A percentile compares a stretch with the other conserved stretches of the same genome.
These are phyloP conservation scores for Coemansia javaensis DNA, from an alignment of 192 early-diverging fungal species.

Conservation along the genomic window DNA sequence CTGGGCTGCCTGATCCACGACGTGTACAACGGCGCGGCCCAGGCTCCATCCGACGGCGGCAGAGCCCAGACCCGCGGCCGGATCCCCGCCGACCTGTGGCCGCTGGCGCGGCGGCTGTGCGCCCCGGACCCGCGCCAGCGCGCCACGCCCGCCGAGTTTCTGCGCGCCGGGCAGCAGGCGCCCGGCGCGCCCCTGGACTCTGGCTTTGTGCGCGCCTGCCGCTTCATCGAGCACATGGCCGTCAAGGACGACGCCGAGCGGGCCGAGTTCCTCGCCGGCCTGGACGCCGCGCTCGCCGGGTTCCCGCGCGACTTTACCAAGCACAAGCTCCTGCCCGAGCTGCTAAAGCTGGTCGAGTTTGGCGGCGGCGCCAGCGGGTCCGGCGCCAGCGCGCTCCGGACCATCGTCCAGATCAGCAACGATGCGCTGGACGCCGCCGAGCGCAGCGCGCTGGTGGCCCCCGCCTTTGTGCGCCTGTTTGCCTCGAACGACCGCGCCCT, in stretches of 20 bases:
- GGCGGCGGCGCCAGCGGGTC: constrained; percentile 55
- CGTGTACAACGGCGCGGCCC: constrained; percentile 65
- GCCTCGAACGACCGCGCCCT: constrained; percentile 80
- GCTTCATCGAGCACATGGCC: constrained; percentile 88
- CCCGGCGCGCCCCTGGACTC: constrained; percentile 71
- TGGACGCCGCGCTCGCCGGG: constrained; percentile 65
- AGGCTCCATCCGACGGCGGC: constrained; percentile 40
- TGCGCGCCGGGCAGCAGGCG: constrained; percentile 60
- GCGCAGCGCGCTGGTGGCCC: constrained; percentile 65
- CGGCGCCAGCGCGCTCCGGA: constrained; percentile 65
- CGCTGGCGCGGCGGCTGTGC: constrained; percentile 60
- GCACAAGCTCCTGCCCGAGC: constrained; percentile 90
- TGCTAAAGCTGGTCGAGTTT: constrained; percentile 78
- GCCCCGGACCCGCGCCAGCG: constrained; percentile 58
- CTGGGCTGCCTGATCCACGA: constrained; percentile 80
- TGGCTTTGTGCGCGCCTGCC: constrained; percentile 74
- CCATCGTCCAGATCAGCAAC: constrained; percentile 82
- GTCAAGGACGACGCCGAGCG: constrained; percentile 88
- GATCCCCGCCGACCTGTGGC: constrained; percentile 61
- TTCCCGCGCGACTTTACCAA: constrained; percentile 81
- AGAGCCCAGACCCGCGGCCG: constrained; percentile 45
- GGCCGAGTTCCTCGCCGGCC: constrained; percentile 74
- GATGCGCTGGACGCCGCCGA: constrained; percentile 67
- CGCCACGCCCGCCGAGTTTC: constrained; percentile 61
- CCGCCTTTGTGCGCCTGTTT: constrained; percentile 81